A percentile compares a stretch with the other conserved stretches of the same genome.
These are phyloP conservation scores for Gaeumannomyces sp. DNA, from an alignment of 2,329 filamentous ascomycete genomes.

Conservation along the genomic window DNA sequence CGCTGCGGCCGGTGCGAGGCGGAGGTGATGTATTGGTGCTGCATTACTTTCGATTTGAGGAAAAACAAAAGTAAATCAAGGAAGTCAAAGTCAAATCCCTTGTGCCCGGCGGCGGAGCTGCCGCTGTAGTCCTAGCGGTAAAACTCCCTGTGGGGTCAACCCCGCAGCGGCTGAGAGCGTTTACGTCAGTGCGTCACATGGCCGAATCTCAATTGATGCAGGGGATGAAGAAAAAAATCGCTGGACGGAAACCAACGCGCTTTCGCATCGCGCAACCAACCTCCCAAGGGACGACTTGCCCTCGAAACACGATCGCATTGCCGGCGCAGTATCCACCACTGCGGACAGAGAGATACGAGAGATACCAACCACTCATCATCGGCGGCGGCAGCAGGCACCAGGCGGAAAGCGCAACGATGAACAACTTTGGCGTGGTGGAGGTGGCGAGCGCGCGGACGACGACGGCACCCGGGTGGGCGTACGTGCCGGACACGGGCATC, in stretches of 20 bases:
- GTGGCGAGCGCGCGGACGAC: conserved; percentile 64
- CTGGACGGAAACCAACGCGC: not conserved
- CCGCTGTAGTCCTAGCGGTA: not conserved
- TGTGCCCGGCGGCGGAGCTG: not conserved
- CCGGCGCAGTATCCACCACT: not conserved
- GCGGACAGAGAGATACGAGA: not conserved
- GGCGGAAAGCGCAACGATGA: conserved; percentile 34
- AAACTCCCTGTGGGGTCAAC: not conserved
- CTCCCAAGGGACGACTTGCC: no score
- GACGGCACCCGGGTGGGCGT: conserved; percentile 82
- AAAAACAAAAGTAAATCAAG: not conserved
- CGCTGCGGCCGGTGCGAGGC: conserved; percentile 5
- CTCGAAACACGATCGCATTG: not conserved
- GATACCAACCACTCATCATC: no score
- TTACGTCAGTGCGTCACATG: not conserved
- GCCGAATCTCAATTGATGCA: not conserved
- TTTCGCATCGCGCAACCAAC: not conserved
- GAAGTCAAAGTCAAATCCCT: no score
- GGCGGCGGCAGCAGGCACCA: not conserved
- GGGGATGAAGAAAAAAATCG: no score
- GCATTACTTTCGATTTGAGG: not conserved
- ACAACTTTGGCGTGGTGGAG: conserved; percentile 75
- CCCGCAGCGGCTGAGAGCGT: not conserved
- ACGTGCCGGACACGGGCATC: conserved; percentile 70
- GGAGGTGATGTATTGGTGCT: conserved; percentile 14